These are phyloP conservation scores for Kodamaea nitidulidarum DNA, from an alignment of 805 yeast genomes.

Conservation along the genomic window DNA sequence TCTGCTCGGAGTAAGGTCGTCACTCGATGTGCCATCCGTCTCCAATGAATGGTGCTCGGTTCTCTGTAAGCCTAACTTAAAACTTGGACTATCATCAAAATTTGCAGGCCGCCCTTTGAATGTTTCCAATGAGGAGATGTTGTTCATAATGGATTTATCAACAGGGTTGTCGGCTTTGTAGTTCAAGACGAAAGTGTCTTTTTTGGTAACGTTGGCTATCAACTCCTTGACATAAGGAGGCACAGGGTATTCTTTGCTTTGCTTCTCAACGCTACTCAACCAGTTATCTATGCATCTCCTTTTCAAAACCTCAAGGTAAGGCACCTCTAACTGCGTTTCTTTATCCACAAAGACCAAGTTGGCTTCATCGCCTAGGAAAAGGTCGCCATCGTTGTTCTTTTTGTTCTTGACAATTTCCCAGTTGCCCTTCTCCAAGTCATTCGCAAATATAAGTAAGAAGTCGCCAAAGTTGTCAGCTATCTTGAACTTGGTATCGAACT, in stretches of 20 bases:
- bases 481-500: slow-evolving; percentile 83
- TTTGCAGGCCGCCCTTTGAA: neutral
- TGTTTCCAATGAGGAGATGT: slow-evolving; percentile 23
- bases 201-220: slow-evolving; percentile 19
- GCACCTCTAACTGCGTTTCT: slow-evolving; percentile 41
- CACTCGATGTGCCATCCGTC: slow-evolving; percentile 3
- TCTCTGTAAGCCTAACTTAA: neutral
- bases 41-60: neutral
- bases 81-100: slow-evolving; percentile 10
- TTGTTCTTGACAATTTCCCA: slow-evolving; percentile 60
- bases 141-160: slow-evolving; percentile 30
- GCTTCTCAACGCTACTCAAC: slow-evolving; percentile 23
- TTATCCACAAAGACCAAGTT: slow-evolving; percentile 67
- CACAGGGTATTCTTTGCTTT: slow-evolving; percentile 12
- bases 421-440: slow-evolving; percentile 82
- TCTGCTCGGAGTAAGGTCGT: slow-evolving; percentile 1
- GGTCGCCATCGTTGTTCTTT: slow-evolving; percentile 38
- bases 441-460: slow-evolving; percentile 75
- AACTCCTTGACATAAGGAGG: slow-evolving; percentile 8
- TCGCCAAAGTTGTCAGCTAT: slow-evolving; percentile 88
- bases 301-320: slow-evolving; percentile 40
- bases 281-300: slow-evolving; percentile 31
- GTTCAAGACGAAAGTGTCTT: slow-evolving; percentile 18
- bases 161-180: slow-evolving; percentile 20
- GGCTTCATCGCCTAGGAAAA: slow-evolving; percentile 62